Conservation (phyloP, 2,329 filamentous ascomycete genomes). For the Fusarium falciforme region DNA sequence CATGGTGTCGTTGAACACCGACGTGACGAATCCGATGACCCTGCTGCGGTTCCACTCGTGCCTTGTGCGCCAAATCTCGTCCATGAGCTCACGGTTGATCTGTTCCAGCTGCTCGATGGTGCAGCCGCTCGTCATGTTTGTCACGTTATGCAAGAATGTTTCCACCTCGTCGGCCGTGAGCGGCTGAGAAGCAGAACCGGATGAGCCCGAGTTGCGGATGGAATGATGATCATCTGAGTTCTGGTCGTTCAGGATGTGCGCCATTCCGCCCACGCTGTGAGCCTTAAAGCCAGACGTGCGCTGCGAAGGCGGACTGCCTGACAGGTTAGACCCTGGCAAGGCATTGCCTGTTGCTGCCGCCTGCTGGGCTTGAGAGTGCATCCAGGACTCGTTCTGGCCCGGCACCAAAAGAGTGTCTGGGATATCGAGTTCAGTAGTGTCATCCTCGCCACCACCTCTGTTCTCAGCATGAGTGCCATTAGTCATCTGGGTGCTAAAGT, state of each 20-base stretch:
- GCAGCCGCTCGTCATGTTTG: slow-evolving; percentile 77
- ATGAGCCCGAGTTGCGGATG: slow-evolving; percentile 48
- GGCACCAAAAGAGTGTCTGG: slow-evolving; percentile 65
- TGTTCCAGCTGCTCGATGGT: slow-evolving; percentile 96
- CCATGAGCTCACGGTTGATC: slow-evolving; percentile 90
- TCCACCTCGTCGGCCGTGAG: slow-evolving; percentile 64
- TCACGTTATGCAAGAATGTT: slow-evolving; percentile 71
- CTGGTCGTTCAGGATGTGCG: slow-evolving; percentile 56
- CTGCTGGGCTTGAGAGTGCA: slow-evolving; percentile 68
- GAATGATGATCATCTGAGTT: slow-evolving; percentile 49
- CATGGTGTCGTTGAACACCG: slow-evolving; percentile 81
- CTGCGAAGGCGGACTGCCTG: slow-evolving; percentile 53
- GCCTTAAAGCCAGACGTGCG: slow-evolving; percentile 49
- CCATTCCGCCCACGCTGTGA: slow-evolving; percentile 40
- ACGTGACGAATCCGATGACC: slow-evolving; percentile 72
- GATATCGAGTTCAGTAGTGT: slow-evolving; percentile 54
- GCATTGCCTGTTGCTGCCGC: slow-evolving; percentile 58
- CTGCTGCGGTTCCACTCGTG: slow-evolving; percentile 85
- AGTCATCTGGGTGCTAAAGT: slow-evolving; percentile 77
- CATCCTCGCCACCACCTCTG: slow-evolving; percentile 46
- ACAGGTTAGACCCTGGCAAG: slow-evolving; percentile 37
- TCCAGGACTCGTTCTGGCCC: slow-evolving; percentile 66
- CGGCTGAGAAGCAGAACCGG: slow-evolving; percentile 59
- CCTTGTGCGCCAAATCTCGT: slow-evolving; percentile 83
- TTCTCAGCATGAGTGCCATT: slow-evolving; percentile 71